Conservation (phyloP, 352 stramenopile genomes). For the Pythium periplocum region DNA sequence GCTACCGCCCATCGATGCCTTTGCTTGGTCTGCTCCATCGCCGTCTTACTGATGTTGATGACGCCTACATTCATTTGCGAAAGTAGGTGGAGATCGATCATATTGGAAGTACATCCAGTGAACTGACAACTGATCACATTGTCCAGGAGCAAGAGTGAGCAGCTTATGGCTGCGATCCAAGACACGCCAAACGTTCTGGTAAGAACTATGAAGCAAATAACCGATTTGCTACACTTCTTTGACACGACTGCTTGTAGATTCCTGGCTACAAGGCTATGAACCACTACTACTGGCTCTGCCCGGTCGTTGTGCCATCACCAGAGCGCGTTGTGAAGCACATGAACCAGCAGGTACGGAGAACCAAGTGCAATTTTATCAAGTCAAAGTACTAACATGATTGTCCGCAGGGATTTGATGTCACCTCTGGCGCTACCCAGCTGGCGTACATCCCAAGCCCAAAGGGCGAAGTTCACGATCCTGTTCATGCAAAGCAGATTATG, state of each 20-base stretch:
- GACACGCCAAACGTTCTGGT: slow-evolving; percentile 56
- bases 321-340: slow-evolving; percentile 53
- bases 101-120: slow-evolving; percentile 2
- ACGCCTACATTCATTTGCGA: slow-evolving; percentile 64
- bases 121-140: neutral
- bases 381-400: neutral
- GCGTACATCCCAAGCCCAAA: slow-evolving; percentile 57
- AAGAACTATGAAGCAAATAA: neutral
- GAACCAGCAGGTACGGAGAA: slow-evolving; percentile 49
- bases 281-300: slow-evolving; percentile 84
- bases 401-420: slow-evolving; percentile 72
- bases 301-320: slow-evolving; percentile 58
- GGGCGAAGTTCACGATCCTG: slow-evolving; percentile 44
- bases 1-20: slow-evolving; percentile 70
- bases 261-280: slow-evolving; percentile 46
- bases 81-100: slow-evolving; percentile 23
- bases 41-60: slow-evolving; percentile 60
- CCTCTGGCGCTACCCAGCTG: slow-evolving; percentile 65
- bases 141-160: slow-evolving; percentile 60
- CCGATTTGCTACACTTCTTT: slow-evolving; percentile 1
- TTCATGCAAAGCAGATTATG: slow-evolving; percentile 70
- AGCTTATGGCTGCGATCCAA: slow-evolving; percentile 43
- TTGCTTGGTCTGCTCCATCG: slow-evolving; percentile 65
- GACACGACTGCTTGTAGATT: slow-evolving; percentile 26
- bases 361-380: neutral